Percentiles rank a stretch among this genome's conserved stretches.
Evolutionary conservation across 2,329 filamentous ascomycete species (phyloP).

Genomic region (Xylariaceae sp.): DNA sequence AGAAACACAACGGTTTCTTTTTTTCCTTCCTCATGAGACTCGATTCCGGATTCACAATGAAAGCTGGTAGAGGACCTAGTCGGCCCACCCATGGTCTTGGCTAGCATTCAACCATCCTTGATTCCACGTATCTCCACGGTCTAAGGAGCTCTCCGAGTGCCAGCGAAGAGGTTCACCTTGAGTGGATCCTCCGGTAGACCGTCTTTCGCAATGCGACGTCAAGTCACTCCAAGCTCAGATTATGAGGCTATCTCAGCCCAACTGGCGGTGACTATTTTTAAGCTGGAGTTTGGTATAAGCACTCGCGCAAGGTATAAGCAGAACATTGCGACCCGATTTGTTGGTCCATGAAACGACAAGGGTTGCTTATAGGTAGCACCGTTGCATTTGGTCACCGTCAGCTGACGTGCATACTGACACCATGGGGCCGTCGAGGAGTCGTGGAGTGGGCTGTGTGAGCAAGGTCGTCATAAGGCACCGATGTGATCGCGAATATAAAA

Average conservation of each 20-base stretch:
- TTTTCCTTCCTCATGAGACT: no score
- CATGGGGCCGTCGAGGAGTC: no score
- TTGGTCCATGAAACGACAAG: neutral
- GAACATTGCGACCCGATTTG: neutral
- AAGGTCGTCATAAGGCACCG: neutral
- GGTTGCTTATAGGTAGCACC: constrained; percentile 4
- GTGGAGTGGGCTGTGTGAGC: neutral
- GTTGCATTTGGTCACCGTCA: constrained; percentile 15
- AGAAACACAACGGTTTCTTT: no score
- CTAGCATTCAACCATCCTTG: neutral
- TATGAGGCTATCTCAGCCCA: constrained; percentile 6
- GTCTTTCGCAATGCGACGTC: neutral
- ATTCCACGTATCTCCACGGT: neutral
- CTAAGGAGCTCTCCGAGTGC: neutral
- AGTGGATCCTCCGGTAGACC: neutral
- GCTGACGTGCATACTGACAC: constrained; percentile 12
- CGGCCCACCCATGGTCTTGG: neutral
- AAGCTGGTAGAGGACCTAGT: no score
- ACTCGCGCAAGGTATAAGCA: constrained; percentile 8
- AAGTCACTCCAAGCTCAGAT: neutral
- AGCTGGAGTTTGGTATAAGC: constrained; percentile 14
- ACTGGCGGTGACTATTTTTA: constrained; percentile 21
- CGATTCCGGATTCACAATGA: no score
- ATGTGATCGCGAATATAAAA: constrained; percentile 7
- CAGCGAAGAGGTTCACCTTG: neutral